These are phyloP conservation scores for Globisporangium rhizosaccharum DNA, from an alignment of 352 stramenopile species.

Conservation along the genomic window DNA sequence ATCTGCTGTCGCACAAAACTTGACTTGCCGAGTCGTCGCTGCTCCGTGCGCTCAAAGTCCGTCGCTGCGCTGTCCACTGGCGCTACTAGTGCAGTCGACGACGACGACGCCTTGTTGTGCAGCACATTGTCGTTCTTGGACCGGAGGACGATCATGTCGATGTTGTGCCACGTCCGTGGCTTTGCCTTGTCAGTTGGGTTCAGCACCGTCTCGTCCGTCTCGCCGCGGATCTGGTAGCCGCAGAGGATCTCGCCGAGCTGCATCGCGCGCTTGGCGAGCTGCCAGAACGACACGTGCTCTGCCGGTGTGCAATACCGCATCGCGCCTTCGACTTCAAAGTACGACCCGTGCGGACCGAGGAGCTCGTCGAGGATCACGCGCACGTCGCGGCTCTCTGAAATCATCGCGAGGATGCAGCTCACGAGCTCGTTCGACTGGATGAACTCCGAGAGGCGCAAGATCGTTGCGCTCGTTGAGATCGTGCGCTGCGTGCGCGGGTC, in stretches of 20 bases:
- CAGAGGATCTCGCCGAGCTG: slow-evolving; percentile 64
- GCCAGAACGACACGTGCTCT: slow-evolving; percentile 73
- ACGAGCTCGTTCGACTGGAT: slow-evolving; percentile 88
- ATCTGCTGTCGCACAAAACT: slow-evolving; percentile 41
- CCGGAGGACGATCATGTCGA: slow-evolving; percentile 70
- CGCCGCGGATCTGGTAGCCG: slow-evolving; percentile 59
- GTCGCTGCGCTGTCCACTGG: slow-evolving; percentile 4
- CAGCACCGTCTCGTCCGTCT: slow-evolving; percentile 48
- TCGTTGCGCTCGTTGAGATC: slow-evolving; percentile 66
- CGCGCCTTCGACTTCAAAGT: slow-evolving; percentile 70
- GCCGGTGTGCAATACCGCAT: slow-evolving; percentile 44
- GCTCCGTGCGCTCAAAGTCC: slow-evolving; percentile 50
- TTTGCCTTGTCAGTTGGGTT: slow-evolving; percentile 63
- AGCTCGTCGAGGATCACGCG: slow-evolving; percentile 76
- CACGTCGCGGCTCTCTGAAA: slow-evolving; percentile 82
- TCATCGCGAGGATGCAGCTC: slow-evolving; percentile 83
- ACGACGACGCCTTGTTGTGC: slow-evolving; percentile 11
- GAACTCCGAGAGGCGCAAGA: slow-evolving; percentile 77
- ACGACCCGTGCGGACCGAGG: slow-evolving; percentile 55
- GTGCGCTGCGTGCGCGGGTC: slow-evolving; percentile 83
- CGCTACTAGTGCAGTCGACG: neutral
- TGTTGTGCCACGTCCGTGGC: slow-evolving; percentile 35
- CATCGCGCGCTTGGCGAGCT: slow-evolving; percentile 59
- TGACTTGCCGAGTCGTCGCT: slow-evolving; percentile 41
- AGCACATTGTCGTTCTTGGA: slow-evolving; percentile 22